Conservation (phyloP, 345 rosid genomes). For the Eucalyptus marginata region DNA sequence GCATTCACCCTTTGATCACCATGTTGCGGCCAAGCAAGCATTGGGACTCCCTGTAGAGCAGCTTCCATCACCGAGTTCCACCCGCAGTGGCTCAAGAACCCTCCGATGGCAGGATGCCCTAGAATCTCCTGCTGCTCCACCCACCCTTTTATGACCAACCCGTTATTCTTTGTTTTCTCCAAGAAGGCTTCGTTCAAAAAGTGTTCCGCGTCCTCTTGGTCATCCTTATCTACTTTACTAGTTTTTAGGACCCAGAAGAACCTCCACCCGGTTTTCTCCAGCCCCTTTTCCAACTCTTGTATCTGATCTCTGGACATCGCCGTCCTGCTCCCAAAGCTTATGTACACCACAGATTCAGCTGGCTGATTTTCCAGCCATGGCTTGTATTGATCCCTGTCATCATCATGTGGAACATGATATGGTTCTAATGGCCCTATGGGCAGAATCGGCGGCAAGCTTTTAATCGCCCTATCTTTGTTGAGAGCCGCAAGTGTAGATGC, state of each 20-base stretch:
- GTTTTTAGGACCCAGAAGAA: background rate
- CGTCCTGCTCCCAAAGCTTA: background rate
- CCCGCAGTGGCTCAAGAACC: background rate
- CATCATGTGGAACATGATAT: background rate
- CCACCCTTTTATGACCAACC: background rate
- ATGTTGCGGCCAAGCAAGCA: conserved; percentile 24
- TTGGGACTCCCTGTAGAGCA: conserved; percentile 8
- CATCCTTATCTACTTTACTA: conserved; percentile 9
- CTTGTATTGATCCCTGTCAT: background rate
- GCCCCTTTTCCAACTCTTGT: background rate
- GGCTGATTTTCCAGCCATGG: background rate
- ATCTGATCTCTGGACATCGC: background rate
- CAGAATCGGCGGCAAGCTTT: background rate
- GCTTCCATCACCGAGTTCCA: conserved; percentile 32
- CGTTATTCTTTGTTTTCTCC: background rate
- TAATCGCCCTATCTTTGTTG: background rate
- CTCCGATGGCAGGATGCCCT: background rate
- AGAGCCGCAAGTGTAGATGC: background rate
- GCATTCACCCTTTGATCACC: conserved; percentile 8
- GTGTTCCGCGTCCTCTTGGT: background rate
- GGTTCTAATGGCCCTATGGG: conserved; percentile 5
- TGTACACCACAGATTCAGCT: background rate
- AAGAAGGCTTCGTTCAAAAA: background rate
- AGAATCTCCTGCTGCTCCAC: background rate
- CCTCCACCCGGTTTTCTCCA: background rate